phyloP scores from a whole-genome alignment of 345 rosid genomes.

The Brassica rapa region DNA sequence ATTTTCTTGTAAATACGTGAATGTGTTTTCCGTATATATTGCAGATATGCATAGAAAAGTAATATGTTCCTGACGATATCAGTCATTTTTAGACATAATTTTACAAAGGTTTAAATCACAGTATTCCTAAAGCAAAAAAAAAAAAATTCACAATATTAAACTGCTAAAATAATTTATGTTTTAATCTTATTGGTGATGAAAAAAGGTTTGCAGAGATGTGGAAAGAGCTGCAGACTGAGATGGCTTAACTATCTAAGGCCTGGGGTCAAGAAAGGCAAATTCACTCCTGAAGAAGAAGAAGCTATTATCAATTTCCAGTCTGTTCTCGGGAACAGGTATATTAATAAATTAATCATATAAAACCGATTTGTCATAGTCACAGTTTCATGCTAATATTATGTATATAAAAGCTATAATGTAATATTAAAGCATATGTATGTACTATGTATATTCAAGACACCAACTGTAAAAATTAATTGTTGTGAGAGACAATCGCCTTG shows the following conservation, averaged over 20 bases:
- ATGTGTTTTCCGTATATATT: not conserved
- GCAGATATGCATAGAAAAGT: not conserved
- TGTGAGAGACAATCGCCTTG: too few relatives aligned
- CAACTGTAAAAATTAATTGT: too few relatives aligned
- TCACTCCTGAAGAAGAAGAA: constrained; percentile 32
- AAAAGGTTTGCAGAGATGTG: constrained; percentile 34
- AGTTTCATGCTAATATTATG: not conserved
- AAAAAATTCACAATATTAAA: not conserved
- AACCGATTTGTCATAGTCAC: not conserved
- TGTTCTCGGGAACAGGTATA: constrained; percentile 24
- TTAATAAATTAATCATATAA: not conserved
- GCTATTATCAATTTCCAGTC: constrained; percentile 16
- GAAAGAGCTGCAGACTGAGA: constrained; percentile 38
- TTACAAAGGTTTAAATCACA: not conserved
- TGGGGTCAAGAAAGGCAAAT: constrained; percentile 30
- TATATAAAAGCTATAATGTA: too few relatives aligned
- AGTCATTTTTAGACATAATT: not conserved
- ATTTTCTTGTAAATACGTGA: not conserved
- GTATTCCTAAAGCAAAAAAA: not conserved
- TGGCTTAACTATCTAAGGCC: constrained; percentile 38
- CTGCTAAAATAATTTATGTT: not conserved
- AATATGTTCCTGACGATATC: not conserved
- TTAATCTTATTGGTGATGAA: not conserved
- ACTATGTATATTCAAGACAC: too few relatives aligned
- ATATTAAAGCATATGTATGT: not conserved